Evolutionary conservation across 257 asterid species (phyloP), one percentile per base, ranked within the genome.

Genomic region (Cynanchum wilfordii): DNA sequence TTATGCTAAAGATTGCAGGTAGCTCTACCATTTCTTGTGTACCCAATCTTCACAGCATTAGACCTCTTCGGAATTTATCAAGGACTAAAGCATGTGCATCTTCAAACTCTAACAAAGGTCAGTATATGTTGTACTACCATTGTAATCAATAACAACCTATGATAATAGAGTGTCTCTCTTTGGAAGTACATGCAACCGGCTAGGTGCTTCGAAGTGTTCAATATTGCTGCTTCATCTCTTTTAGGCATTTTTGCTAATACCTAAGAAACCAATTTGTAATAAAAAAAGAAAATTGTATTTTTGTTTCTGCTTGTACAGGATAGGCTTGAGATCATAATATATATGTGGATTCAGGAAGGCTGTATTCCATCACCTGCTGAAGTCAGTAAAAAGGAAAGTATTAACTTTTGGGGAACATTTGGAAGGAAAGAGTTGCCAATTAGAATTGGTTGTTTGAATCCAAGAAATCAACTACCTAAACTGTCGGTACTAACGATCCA

Each of bases 101-200:
- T 95, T 77, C 99, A 88, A 76, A 95, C 98, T 65, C 78, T 95
- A 75, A 92, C 98, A 73, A 92, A 87, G 99, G 99, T 94, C 73
- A 72, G 88, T 80, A 75, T 15, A 20, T 12, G 24, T 24, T 19
- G 27, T 2, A 38, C 17, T 19, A 7, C 30, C 27, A 15, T 27
- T 27, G 3, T 27, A 15, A 59, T 29, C 66, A 5, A 30, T 63
- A 24, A 33, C 22, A 60, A n/a, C 11, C 42, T 27, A 5, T 29
- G 40, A 0, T 12, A 5, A 5, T 59, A 12, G 20, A 24, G 66
- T 30, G 66, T 30, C 47, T 25, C 10, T 30, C 9, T 36, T 5
- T 15, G 68, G 15, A 63, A 5, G 25, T 24, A 30, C 25, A 33
- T 33, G 25, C 36, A 17, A 63, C 15, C 6, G 10, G 15, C 8